A percentile compares a stretch with the other conserved stretches of the same genome.
Conservation (phyloP, 768 basidiomycete genomes). For the Rhodocollybia butyracea region DNA sequence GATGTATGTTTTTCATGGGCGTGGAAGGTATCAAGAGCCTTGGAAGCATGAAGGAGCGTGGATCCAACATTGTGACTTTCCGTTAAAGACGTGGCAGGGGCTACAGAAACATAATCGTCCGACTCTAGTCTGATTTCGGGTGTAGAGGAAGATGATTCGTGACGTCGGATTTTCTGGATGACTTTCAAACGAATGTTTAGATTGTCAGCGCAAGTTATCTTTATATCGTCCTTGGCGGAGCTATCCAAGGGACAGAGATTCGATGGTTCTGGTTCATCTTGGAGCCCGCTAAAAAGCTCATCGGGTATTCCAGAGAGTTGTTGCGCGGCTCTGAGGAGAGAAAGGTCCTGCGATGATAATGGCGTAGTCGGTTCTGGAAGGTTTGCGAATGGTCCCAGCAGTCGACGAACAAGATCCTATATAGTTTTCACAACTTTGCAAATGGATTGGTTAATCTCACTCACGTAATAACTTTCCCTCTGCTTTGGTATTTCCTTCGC, state of each 20-base stretch:
- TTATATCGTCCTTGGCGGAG: conserved; percentile 41
- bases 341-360: conserved; percentile 40
- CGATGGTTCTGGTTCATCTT: conserved; percentile 46
- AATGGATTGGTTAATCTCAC: conserved; percentile 37
- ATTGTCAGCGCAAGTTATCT: conserved; percentile 44
- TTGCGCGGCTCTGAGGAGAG: conserved; percentile 47
- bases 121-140: conserved; percentile 41
- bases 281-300: conserved; percentile 46
- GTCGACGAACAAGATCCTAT: conserved; percentile 67
- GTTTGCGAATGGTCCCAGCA: conserved; percentile 51
- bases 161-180: conserved; percentile 33
- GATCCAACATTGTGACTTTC: conserved; percentile 21
- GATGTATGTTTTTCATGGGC: conserved; percentile 60
- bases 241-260: conserved; percentile 49
- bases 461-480: conserved; percentile 70
- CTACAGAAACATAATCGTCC: conserved; percentile 5
- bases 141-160: conserved; percentile 20
- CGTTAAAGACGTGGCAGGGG: not conserved
- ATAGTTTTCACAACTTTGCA: not conserved
- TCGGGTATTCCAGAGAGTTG: conserved; percentile 56
- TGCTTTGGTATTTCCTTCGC: conserved; percentile 52
- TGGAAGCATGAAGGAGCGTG: conserved; percentile 46
- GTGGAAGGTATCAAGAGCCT: conserved; percentile 38
- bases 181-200: conserved; percentile 52
- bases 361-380: conserved; percentile 40